Base-by-base conservation (phyloP, 495 filamentous ascomycete species). In the Symbiotaphrina buchneri region DNA sequence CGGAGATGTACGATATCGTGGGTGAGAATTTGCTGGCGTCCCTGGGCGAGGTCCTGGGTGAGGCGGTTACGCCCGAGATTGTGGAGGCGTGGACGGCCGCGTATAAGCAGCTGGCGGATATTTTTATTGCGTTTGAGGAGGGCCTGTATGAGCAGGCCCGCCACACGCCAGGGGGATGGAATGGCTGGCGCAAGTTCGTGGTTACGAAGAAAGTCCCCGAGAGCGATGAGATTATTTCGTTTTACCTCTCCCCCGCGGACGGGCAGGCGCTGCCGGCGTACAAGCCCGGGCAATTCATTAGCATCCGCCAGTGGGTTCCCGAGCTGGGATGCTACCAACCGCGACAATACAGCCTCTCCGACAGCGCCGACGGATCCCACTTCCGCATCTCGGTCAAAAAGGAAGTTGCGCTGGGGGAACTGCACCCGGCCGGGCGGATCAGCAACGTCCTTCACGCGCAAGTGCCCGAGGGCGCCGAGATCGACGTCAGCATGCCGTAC, bases 281-380 rank as follows among this genome's bases (percentile, higher is more conserved):
- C 55, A 47, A 56, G 24, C 73, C 74, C 0, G 74, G 75, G 31
- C 74, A 80, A 44, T 82, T 75, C 46, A 59, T 77, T 41, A 68
- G 64, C 18, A 46, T 82, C 26, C 60, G 61, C 33, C 42, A 68
- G 6, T 48, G 55, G 36, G 59, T 73, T 0, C 67, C 67, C 0
- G 52, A 62, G 16, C 54, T 77, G 21, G 53, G 61, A 10, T 52
- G 69, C 42, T 41, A 51, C 23, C 75, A 82, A 47, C 55, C 61
- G n/a, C 53, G 75, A 27, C 74, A 80, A 54, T 82, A 80, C 51
- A 73, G 67, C 11, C 65, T 82, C 30, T 68, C 61, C 46, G 73
- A 77, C 29, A 52, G 55, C 27, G 71, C 66, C 4, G 44, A 47
- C 1, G 40, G 50, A 13, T 55, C 63, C 18, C 67, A 68, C 45